These are phyloP conservation scores for Trichophyton simii DNA, from an alignment of 2,329 filamentous ascomycete species.

Conservation along the genomic window DNA sequence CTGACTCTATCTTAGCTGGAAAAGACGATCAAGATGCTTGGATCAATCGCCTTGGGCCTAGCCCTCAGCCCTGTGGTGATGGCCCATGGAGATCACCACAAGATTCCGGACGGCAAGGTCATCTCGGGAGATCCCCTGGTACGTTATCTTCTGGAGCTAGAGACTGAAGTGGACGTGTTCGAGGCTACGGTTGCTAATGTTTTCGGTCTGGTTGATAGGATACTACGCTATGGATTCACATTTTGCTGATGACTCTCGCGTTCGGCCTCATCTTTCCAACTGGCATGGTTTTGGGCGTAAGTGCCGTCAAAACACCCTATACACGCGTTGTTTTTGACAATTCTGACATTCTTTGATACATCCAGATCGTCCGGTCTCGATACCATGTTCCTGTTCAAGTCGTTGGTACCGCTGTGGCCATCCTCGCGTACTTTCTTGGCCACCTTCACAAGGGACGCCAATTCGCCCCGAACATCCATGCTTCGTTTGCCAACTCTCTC, in stretches of 20 bases:
- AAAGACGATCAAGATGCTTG: neutral
- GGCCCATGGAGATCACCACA: constrained; percentile 41
- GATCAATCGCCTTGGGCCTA: neutral
- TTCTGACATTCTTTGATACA: constrained; percentile 7
- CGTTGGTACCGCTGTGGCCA: constrained; percentile 58
- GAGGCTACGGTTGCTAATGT: neutral
- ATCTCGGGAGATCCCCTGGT: neutral
- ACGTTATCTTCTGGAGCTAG: constrained; percentile 52
- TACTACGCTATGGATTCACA: constrained; percentile 82
- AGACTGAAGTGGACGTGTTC: neutral
- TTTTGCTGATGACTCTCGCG: constrained; percentile 70
- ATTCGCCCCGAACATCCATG: constrained; percentile 71
- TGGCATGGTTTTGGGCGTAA: constrained; percentile 87
- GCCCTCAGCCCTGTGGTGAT: neutral
- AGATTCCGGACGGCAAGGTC: constrained; percentile 54
- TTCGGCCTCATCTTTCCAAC: constrained; percentile 88
- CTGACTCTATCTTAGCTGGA: neutral
- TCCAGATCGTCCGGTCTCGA: constrained; percentile 69
- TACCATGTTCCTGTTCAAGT: constrained; percentile 91
- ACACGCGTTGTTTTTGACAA: neutral
- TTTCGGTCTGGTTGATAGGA: constrained; percentile 39
- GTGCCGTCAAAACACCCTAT: constrained; percentile 21
- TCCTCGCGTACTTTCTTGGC: constrained; percentile 80
- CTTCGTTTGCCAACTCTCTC: constrained; percentile 63
- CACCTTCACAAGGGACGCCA: constrained; percentile 82